Percentiles rank a stretch among this genome's conserved stretches.
These are phyloP conservation scores for Chrysanthemum makinoi DNA, from an alignment of 129 eudicot species.

Conservation along the genomic window DNA sequence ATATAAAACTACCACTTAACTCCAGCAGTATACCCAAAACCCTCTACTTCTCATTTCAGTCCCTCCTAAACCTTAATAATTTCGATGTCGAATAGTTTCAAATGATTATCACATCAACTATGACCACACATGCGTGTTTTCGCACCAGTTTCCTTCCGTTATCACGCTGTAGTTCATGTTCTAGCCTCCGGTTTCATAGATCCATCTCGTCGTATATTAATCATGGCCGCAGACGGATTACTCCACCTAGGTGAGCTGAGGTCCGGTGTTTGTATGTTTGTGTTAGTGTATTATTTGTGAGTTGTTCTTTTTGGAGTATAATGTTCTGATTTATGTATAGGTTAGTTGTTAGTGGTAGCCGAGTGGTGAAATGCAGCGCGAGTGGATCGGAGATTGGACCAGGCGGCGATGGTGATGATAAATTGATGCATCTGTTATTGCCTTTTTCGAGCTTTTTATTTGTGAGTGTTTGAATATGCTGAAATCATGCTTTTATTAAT, in stretches of 20 bases:
- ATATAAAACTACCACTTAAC: no score
- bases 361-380: slow-evolving; percentile 52
- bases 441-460: slow-evolving; percentile 8
- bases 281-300: slow-evolving; percentile 14
- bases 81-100: slow-evolving; percentile 29
- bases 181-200: slow-evolving; percentile 41
- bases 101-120: slow-evolving; percentile 32
- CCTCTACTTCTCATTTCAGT: background rate
- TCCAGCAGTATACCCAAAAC: background rate
- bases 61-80: slow-evolving; percentile 19
- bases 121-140: slow-evolving; percentile 54
- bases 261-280: background rate
- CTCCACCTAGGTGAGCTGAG: slow-evolving; percentile 34
- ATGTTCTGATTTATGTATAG: slow-evolving; percentile 31
- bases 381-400: slow-evolving; percentile 55
- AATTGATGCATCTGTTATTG: slow-evolving; percentile 35
- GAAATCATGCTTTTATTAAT: background rate
- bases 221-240: slow-evolving; percentile 24
- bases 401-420: slow-evolving; percentile 49
- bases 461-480: background rate
- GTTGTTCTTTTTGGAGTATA: background rate
- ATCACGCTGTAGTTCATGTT: slow-evolving; percentile 51
- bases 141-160: slow-evolving; percentile 53
- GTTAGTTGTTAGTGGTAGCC: slow-evolving; percentile 40
- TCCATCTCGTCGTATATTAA: slow-evolving; percentile 29